Evolutionary conservation across 1,284 basidiomycete species (phyloP), one percentile per base, ranked within the genome.

Genomic region (Phellinidium pouzarii): DNA sequence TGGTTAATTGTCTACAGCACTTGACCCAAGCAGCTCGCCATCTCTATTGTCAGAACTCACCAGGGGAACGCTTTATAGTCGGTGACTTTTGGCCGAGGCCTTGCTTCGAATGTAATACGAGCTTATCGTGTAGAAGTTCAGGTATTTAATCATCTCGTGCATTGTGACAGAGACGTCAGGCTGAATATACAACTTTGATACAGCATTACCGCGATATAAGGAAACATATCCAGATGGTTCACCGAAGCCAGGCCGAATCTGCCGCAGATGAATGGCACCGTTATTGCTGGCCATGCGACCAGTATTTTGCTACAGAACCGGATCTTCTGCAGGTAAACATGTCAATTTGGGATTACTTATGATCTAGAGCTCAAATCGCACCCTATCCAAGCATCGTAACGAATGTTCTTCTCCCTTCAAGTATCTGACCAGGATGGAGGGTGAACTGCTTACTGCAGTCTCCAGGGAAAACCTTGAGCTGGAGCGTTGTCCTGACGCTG

Each of bases 241-340:
- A 48, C 17, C 17, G 4, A 9, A 20, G 27, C 14, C 31, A 48
- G 12, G 27, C 47, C 3, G 47, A 38, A 23, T 17, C 29, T 12
- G 6, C 47, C n/a, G 47, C 11, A 12, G 20, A 25, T 40, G 47
- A 48, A 20, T 48, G 34, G 31, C 47, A 48, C 14, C 25, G 36
- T 20, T 38, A 20, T 14, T 48, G 47, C 25, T 36, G 19, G n/a
- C 47, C 47, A n/a, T 48, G 47, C 36, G 47, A 48, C 20, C n/a
- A 20, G 12, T 48, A 48, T 26, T 38, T 48, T 17, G n/a, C 29
- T 17, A 22, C 47, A 25, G 34, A 37, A 22, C 17, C 47, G 14
- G 47, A 48, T n/a, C 36, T 48, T 6, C 8, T 4, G 34, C 7
- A 48, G 25, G 47, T 48, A 12, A 48, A n/a, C 9, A 20, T 20